These are phyloP conservation scores for Gamsiella multidivaricata DNA, from an alignment of 192 early-diverging fungal genomes.

Conservation along the genomic window DNA sequence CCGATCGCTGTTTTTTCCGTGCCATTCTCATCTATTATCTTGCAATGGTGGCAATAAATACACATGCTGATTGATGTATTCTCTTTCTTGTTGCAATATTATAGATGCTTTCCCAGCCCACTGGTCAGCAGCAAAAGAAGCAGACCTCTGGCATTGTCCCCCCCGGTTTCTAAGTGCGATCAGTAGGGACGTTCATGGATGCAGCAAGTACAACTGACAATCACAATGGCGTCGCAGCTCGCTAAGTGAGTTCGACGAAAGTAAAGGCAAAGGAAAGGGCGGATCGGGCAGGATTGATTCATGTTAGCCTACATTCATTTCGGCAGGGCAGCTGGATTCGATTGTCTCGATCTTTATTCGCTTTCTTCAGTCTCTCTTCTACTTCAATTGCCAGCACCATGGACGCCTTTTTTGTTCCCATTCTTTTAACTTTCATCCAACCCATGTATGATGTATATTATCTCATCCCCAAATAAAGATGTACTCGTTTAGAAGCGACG, in stretches of 20 bases:
- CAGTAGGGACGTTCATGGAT: no score
- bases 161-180: constrained; percentile 35
- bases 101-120: constrained; percentile 48
- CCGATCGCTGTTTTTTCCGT: background rate
- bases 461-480: background rate
- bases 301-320: background rate
- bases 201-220: no score
- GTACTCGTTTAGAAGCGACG: no score
- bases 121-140: constrained; percentile 50
- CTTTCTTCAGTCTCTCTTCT: no score
- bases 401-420: no score
- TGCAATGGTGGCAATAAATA: background rate
- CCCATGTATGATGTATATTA: background rate
- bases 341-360: no score
- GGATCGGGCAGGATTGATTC: background rate
- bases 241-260: no score
- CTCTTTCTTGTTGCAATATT: background rate
- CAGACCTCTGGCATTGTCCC: constrained; percentile 43
- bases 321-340: no score
- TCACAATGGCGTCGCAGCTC: no score
- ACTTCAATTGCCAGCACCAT: no score
- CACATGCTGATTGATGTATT: background rate
- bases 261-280: no score
- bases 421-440: background rate
- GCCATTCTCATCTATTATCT: background rate